Conservation (phyloP, 2,329 filamentous ascomycete species). For the Penicillium concentricum region DNA sequence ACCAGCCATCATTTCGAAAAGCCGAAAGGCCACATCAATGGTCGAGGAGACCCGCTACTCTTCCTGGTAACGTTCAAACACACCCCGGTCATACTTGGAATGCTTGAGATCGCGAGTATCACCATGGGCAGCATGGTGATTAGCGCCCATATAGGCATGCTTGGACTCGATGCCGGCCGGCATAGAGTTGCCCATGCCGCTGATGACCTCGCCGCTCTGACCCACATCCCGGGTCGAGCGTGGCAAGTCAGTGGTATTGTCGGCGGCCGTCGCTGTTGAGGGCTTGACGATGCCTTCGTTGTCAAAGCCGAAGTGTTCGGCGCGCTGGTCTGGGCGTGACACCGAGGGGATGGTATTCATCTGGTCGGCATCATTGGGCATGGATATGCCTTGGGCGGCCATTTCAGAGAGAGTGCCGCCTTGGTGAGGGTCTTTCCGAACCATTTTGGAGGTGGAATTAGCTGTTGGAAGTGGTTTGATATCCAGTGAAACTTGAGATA, state of each 20-base stretch:
- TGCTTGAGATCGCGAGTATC: constrained; percentile 42
- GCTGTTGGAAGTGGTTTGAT: not conserved
- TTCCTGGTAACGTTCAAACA: constrained; percentile 35
- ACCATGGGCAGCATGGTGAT: constrained; percentile 40
- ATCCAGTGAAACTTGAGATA: not conserved
- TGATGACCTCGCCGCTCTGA: constrained; percentile 39
- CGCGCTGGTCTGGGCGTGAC: constrained; percentile 48
- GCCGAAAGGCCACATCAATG: not conserved
- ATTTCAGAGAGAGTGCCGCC: constrained; percentile 43
- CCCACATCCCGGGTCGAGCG: constrained; percentile 37
- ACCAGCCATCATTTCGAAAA: not conserved
- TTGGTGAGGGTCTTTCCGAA: constrained; percentile 28
- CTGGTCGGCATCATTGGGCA: constrained; percentile 49
- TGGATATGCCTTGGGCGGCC: constrained; percentile 37
- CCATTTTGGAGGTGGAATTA: constrained; percentile 15
- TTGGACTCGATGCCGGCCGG: constrained; percentile 42
- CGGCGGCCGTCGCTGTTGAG: constrained; percentile 44
- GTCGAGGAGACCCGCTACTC: not conserved
- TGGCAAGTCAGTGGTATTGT: constrained; percentile 51
- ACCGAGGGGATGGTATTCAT: constrained; percentile 50
- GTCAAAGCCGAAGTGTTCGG: constrained; percentile 33
- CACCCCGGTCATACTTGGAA: constrained; percentile 36
- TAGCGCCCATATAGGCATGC: constrained; percentile 23
- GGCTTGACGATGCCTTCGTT: constrained; percentile 38
- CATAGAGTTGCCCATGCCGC: constrained; percentile 42